Evolutionary conservation across 1,284 basidiomycete species (phyloP).

Genomic region (Xerocomus tenax): DNA sequence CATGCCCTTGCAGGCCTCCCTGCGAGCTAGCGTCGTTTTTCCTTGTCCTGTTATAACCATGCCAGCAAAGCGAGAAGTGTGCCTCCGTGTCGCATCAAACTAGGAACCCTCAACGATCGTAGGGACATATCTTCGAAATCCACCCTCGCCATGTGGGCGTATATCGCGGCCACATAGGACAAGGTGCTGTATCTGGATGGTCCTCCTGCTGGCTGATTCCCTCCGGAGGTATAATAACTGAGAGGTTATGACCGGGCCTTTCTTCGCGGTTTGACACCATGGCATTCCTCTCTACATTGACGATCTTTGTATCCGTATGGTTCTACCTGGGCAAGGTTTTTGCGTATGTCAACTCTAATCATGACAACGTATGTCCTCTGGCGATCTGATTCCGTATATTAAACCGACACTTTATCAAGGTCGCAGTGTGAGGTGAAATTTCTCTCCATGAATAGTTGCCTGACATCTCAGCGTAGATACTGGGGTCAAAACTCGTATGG

Average conservation of each 20-base stretch:
- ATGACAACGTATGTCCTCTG: constrained; percentile 47
- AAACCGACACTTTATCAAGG: constrained; percentile 27
- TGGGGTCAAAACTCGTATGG: constrained; percentile 29
- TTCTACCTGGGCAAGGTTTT: constrained; percentile 16
- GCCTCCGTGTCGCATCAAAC: constrained; percentile 1
- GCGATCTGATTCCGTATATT: neutral
- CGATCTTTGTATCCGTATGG: constrained; percentile 8
- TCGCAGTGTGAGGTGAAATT: constrained; percentile 40
- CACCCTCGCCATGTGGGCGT: too few relatives aligned
- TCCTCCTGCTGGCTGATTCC: neutral
- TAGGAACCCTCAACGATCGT: constrained; percentile 8
- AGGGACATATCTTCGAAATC: neutral
- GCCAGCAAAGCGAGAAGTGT: constrained; percentile 9
- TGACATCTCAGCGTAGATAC: constrained; percentile 17
- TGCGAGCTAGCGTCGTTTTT: neutral
- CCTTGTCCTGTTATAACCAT: constrained; percentile 5
- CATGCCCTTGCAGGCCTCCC: constrained; percentile 11
- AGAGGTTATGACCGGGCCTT: constrained; percentile 1
- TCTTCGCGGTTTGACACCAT: constrained; percentile 12
- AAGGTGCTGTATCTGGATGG: neutral
- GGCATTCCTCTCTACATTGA: constrained; percentile 5
- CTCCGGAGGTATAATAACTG: constrained; percentile 21
- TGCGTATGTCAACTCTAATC: constrained; percentile 48
- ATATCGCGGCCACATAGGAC: constrained; percentile 8
- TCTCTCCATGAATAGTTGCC: constrained; percentile 1